Evolutionary conservation across 2,329 filamentous ascomycete genomes (phyloP).

Genomic region (Cordyceps cicadae): DNA sequence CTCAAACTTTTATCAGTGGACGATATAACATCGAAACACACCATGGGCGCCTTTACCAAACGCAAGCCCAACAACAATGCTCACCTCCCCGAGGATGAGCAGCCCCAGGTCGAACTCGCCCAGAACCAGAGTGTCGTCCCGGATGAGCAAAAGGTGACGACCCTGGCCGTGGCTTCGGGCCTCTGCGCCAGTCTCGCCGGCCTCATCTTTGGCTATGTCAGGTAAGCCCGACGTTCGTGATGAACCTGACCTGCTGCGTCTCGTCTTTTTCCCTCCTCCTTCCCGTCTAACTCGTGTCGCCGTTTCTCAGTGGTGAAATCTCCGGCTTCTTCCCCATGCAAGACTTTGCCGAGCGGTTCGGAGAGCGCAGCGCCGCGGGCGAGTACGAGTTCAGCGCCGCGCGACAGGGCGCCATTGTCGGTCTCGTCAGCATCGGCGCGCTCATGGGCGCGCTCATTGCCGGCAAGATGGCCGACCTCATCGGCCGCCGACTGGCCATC

Average conservation of each 20-base stretch:
- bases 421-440: slow-evolving; percentile 52
- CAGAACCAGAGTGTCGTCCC: slow-evolving; percentile 14
- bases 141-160: slow-evolving; percentile 26
- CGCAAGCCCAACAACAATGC: slow-evolving; percentile 3
- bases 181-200: slow-evolving; percentile 46
- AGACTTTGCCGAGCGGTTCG: slow-evolving; percentile 49
- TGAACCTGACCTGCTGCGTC: too few relatives aligned
- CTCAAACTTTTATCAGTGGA: neutral
- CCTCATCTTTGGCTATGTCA: slow-evolving; percentile 50
- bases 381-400: slow-evolving; percentile 45
- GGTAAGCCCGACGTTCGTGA: slow-evolving; percentile 27
- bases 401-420: slow-evolving; percentile 55
- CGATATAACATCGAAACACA: neutral
- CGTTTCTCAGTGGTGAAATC: slow-evolving; percentile 42
- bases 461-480: slow-evolving; percentile 52
- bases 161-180: slow-evolving; percentile 40
- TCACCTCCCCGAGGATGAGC: slow-evolving; percentile 7
- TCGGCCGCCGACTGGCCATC: slow-evolving; percentile 56
- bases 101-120: slow-evolving; percentile 13
- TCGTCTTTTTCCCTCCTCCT: neutral
- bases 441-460: slow-evolving; percentile 48
- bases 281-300: slow-evolving; percentile 2
- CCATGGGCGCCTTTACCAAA: slow-evolving; percentile 7
- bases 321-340: slow-evolving; percentile 54
- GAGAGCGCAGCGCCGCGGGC: slow-evolving; percentile 30